These are phyloP conservation scores for Calonectria ilicicola DNA, from an alignment of 2,329 filamentous ascomycete genomes.

Conservation along the genomic window DNA sequence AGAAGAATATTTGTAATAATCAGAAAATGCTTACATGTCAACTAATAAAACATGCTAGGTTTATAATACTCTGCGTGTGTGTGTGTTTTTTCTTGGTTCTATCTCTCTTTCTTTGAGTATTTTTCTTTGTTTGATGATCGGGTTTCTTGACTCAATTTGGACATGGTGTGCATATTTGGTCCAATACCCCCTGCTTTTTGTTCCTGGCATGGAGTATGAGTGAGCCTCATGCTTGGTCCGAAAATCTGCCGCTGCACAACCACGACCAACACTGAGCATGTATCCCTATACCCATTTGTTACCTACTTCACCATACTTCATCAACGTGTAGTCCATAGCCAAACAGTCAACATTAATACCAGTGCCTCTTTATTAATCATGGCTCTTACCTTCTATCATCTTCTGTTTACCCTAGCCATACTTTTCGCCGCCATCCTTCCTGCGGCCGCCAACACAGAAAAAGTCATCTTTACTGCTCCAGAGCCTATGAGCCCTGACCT, in stretches of 20 bases:
- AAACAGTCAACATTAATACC: not conserved
- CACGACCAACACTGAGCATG: not conserved
- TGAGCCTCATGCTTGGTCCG: conserved; percentile 20
- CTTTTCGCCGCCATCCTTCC: conserved; percentile 27
- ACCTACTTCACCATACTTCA: not conserved
- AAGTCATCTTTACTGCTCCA: conserved; percentile 87
- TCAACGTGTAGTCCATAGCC: not conserved
- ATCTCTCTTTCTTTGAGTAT: too few relatives aligned
- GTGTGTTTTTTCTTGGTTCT: too few relatives aligned
- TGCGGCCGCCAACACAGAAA: conserved; percentile 82
- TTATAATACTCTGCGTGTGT: too few relatives aligned
- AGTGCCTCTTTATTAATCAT: conserved; percentile 19
- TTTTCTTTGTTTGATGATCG: too few relatives aligned
- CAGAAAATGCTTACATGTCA: too few relatives aligned
- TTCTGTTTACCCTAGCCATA: conserved; percentile 22
- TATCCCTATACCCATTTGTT: not conserved
- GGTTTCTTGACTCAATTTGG: too few relatives aligned
- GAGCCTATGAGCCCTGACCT: conserved; percentile 64
- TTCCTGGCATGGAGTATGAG: conserved; percentile 4
- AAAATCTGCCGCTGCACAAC: conserved; percentile 15
- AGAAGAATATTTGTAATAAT: too few relatives aligned
- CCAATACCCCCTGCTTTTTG: conserved; percentile 7
- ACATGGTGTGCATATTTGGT: not conserved
- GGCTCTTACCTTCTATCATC: not conserved
- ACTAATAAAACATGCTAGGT: too few relatives aligned